phyloP scores from a whole-genome alignment of 805 yeast genomes.

The Candida pini region DNA sequence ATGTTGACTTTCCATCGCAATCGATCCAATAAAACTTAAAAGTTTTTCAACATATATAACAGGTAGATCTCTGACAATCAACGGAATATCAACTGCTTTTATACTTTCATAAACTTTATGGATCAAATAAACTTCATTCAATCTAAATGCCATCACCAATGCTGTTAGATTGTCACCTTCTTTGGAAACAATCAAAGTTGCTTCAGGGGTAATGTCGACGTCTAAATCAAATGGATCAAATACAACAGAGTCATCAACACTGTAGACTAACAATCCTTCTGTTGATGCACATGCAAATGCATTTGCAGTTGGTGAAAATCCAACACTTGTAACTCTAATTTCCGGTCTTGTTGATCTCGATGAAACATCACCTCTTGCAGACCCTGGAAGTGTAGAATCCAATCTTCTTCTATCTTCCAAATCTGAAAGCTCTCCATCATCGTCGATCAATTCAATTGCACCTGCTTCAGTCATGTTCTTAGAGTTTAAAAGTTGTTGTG shows the following conservation, averaged over 20 bases:
- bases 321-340: constrained; percentile 70
- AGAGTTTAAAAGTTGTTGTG: constrained; percentile 72
- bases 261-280: constrained; percentile 80
- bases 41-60: constrained; percentile 66
- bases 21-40: constrained; percentile 62
- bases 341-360: constrained; percentile 73
- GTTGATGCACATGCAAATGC: constrained; percentile 95
- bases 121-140: constrained; percentile 74
- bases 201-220: constrained; percentile 81
- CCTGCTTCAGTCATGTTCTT: constrained; percentile 85
- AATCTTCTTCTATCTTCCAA: constrained; percentile 54
- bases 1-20: constrained; percentile 68
- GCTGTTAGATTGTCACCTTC: constrained; percentile 69
- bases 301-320: constrained; percentile 84
- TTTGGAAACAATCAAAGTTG: constrained; percentile 54
- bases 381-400: constrained; percentile 80
- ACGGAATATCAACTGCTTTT: constrained; percentile 61
- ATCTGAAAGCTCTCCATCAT: constrained; percentile 82
- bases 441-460: constrained; percentile 72
- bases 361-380: constrained; percentile 75
- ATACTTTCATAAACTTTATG: constrained; percentile 68
- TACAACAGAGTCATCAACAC: constrained; percentile 65
- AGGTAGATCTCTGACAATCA: constrained; percentile 70
- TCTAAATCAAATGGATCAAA: constrained; percentile 97
- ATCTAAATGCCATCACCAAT: constrained; percentile 86